Conservation (phyloP, 2,329 filamentous ascomycete species). For the Apiospora marii region DNA sequence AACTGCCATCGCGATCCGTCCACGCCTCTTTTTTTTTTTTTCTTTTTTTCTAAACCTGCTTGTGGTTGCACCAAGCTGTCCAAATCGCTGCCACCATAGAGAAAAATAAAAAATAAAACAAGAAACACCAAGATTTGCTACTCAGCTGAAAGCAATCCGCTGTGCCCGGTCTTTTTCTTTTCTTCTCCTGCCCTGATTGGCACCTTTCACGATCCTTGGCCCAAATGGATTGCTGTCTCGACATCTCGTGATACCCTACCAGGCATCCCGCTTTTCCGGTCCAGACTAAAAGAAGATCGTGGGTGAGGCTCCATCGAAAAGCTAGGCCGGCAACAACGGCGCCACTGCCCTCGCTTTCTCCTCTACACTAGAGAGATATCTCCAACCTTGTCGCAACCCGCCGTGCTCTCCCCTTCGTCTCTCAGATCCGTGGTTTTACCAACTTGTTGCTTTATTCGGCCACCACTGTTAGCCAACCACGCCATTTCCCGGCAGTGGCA, state of each 20-base stretch:
- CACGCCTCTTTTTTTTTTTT: conserved; percentile 13
- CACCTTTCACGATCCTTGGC: neutral
- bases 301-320: conserved; percentile 20
- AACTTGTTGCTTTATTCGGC: neutral
- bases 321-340: conserved; percentile 14
- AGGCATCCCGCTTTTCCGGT: conserved; percentile 17
- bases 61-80: neutral
- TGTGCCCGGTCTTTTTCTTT: neutral
- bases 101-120: neutral
- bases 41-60: neutral
- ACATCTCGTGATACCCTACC: conserved; percentile 1
- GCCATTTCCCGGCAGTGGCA: conserved; percentile 20
- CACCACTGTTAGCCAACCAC: conserved; percentile 8
- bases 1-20: conserved; percentile 15
- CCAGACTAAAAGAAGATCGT: conserved; percentile 20
- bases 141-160: neutral
- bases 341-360: conserved; percentile 2
- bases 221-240: conserved; percentile 16
- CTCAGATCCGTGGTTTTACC: neutral
- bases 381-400: conserved; percentile 20
- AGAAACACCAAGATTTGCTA: neutral
- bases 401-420: neutral
- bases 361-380: conserved; percentile 3
- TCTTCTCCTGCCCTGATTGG: neutral
- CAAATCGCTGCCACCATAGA: neutral